Evolutionary conservation across 2,329 filamentous ascomycete genomes (phyloP), one percentile per base, ranked within the genome.

Genomic region (Diplodia mutila): DNA sequence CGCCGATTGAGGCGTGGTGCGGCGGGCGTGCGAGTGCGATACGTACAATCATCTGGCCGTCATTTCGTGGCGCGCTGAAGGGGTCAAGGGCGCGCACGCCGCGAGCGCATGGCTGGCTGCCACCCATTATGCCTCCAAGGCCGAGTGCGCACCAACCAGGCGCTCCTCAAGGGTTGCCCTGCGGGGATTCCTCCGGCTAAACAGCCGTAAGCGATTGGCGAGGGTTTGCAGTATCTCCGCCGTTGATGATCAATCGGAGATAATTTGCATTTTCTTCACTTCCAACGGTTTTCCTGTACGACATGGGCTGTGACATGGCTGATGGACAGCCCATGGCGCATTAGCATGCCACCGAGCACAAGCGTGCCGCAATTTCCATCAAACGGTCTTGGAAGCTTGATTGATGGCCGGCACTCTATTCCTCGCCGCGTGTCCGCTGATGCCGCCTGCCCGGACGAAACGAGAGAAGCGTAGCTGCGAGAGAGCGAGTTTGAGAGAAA

Each of bases 221-320:
- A 76, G 63, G 73, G 76, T 75, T 73, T 71, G 73, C 68, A 77
- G 75, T 74, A 78, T 75, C 74, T 72, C 68, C 70, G 67, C 73
- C 72, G 69, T 71, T 69, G 75, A 71, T 76, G 73, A 78, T 78
- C 73, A 76, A 70, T 71, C 71, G 71, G 70, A 69, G 69, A 63
- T 73, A 71, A 77, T 78, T 78, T 74, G 75, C 69, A 63, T 72
- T 65, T 69, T 66, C 55, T 61, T 67, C 51, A 37, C 49, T 57
- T 67, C 59, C 61, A 67, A 64, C 65, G 65, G 68, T 61, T 68
- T 68, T 64, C 48, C 46, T 46, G 52, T 65, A 37, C 67, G 61
- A 68, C 61, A 25, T 37, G 59, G 42, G 53, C 32, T 32, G 46
- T 65, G 42, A 42, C 57, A 55, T 55, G 55, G 48, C 66, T 23